Base-by-base conservation (phyloP, 495 filamentous ascomycete genomes). In the Trichoderma gamsii region DNA sequence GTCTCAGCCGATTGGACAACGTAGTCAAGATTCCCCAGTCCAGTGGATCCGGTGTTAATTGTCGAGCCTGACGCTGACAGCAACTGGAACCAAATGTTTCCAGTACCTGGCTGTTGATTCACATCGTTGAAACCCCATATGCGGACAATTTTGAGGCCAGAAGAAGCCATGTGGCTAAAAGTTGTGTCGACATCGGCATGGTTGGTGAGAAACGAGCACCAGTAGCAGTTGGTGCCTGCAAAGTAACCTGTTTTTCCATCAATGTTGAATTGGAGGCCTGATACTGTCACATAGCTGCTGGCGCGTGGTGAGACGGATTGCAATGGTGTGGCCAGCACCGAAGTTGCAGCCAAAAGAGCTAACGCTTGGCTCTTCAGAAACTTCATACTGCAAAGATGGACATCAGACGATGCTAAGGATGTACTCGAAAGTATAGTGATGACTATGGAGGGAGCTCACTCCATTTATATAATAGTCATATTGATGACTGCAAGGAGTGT, bases 181-280 rank as follows among this genome's bases (percentile, higher is more conserved):
- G 87, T 78, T n/a, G 81, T 81, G 70, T 90, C 86, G 12, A 90
- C 84, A 72, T 91, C 88, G n/a, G 73, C 77, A 69, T 85, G 80
- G 73, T 85, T 86, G 23, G 79, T 85, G 27, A 91, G 82, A 79
- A 91, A 91, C 21, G 82, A 79, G 70, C 91, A 84, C 89, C 88
- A 93, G 81, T 92, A 92, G 61, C 84, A 78, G 76, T 93, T 92
- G 5, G 87, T 88, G 18, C 90, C 90, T 4, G 87, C 85, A 73
- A 82, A 89, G 76, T 88, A 87, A 68, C 80, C 79, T 5, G 84
- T 86, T 69, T 84, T 71, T 23, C 86, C 87, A 73, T 89, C 85
- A 71, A 90, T 85, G 64, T 77, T 81, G 78, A 90, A 89, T 29
- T 71, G 70, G 0, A 72, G 75, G 13, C 75, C 76, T 13, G 56